Conservation (phyloP, 176 grass and related monocot species). For the Elymus sibiricus region DNA sequence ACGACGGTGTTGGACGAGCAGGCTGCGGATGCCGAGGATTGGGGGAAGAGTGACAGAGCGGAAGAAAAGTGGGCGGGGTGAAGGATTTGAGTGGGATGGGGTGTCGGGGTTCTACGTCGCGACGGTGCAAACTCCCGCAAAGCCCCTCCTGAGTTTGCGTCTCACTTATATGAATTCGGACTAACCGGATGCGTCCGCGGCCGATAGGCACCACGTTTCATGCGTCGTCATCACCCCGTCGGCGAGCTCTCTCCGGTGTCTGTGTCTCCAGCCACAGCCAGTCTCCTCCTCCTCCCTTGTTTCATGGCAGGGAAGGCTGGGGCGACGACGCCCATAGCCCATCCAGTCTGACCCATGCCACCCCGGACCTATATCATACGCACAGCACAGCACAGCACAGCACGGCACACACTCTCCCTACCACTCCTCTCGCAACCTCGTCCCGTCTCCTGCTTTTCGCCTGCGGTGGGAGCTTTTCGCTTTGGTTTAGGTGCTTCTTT, state of each 20-base stretch:
- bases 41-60: too few species aligned
- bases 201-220: too few species aligned
- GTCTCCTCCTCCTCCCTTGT: background rate
- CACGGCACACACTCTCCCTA: background rate
- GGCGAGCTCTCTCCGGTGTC: slow-evolving; percentile 16
- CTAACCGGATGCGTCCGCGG: too few species aligned
- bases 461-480: slow-evolving; percentile 33
- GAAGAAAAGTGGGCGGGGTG: too few species aligned
- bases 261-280: slow-evolving; percentile 31
- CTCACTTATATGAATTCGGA: too few species aligned
- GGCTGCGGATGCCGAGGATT: too few species aligned
- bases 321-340: slow-evolving; percentile 52
- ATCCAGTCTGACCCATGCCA: slow-evolving; percentile 56
- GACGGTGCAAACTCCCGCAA: too few species aligned
- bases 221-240: too few species aligned
- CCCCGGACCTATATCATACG: slow-evolving; percentile 42
- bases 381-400: background rate
- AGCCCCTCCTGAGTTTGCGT: too few species aligned
- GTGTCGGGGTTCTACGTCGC: too few species aligned
- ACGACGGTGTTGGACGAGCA: too few species aligned
- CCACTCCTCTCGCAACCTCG: background rate
- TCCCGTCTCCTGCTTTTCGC: slow-evolving; percentile 29
- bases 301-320: slow-evolving; percentile 81
- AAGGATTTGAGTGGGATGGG: too few species aligned
- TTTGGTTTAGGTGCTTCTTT: slow-evolving; percentile 48